These are phyloP conservation scores for Volvox reticuliferus DNA, from an alignment of 139 green algal species.

Conservation along the genomic window DNA sequence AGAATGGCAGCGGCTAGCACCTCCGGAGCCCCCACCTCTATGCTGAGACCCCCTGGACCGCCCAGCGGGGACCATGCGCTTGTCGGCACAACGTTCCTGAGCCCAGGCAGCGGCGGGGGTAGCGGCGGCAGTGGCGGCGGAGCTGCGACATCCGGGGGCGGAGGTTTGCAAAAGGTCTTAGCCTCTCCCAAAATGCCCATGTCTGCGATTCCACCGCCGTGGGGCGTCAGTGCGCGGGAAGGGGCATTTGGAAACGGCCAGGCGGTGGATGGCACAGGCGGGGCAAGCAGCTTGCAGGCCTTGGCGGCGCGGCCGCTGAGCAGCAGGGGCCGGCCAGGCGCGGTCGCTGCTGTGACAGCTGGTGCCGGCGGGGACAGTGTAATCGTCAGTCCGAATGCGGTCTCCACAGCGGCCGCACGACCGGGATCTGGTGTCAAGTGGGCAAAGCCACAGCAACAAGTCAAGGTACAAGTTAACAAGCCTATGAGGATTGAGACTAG, in stretches of 20 bases:
- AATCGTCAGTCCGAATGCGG: background rate
- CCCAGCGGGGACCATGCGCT: background rate
- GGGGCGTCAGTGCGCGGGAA: slow-evolving; percentile 35
- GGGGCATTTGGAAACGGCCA: slow-evolving; percentile 1
- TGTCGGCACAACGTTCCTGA: background rate
- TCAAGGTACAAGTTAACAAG: background rate
- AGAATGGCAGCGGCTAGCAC: background rate
- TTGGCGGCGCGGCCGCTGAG: slow-evolving; percentile 39
- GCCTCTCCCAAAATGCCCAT: slow-evolving; percentile 5
- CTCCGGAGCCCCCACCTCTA: background rate
- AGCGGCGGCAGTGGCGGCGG: background rate
- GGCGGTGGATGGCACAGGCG: background rate
- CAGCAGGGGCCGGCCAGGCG: slow-evolving; percentile 10
- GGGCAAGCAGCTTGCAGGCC: slow-evolving; percentile 7
- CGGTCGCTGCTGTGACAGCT: background rate
- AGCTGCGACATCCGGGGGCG: too few relatives aligned
- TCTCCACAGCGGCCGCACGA: background rate
- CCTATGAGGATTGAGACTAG: too few relatives aligned
- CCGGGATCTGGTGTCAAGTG: background rate
- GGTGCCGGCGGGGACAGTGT: background rate
- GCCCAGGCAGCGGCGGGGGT: background rate
- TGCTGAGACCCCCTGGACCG: background rate
- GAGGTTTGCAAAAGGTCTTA: background rate
- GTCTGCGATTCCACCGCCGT: slow-evolving; percentile 3
- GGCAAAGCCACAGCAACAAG: slow-evolving; percentile 14